phyloP scores from a whole-genome alignment of 805 yeast species.

The Nakazawaea populi region DNA sequence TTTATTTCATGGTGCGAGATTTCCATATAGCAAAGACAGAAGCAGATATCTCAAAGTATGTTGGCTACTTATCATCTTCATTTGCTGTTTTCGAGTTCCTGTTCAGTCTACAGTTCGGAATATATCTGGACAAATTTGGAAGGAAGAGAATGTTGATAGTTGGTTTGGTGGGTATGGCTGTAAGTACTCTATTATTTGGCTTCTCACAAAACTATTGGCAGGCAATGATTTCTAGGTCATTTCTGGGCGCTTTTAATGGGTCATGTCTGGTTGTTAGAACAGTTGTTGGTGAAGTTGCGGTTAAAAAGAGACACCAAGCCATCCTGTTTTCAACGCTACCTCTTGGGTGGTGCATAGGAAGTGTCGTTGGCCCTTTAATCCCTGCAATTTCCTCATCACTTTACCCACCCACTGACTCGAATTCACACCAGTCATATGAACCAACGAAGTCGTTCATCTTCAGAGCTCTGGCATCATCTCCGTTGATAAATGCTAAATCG shows the following conservation, averaged over 20 bases:
- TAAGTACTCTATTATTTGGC: conserved; percentile 44
- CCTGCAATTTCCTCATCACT: conserved; percentile 1
- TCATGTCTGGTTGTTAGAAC: conserved; percentile 61
- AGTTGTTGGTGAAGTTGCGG: conserved; percentile 56
- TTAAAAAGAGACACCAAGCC: conserved; percentile 54
- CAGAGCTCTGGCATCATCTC: background rate
- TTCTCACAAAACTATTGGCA: conserved; percentile 44
- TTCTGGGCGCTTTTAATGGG: conserved; percentile 56
- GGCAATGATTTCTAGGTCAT: conserved; percentile 48
- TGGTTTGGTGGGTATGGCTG: conserved; percentile 48
- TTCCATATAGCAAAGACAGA: conserved; percentile 45
- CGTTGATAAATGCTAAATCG: background rate
- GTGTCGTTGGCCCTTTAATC: conserved; percentile 51
- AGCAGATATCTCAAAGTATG: conserved; percentile 48
- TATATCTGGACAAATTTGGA: conserved; percentile 46
- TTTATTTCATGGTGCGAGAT: conserved; percentile 55
- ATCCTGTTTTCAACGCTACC: conserved; percentile 59
- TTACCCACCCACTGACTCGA: background rate
- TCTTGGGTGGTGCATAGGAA: conserved; percentile 53
- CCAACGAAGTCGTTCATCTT: background rate
- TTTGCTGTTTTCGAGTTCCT: conserved; percentile 58
- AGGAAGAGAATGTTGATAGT: conserved; percentile 46
- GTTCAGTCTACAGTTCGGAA: conserved; percentile 57
- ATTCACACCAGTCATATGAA: background rate
- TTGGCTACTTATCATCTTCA: conserved; percentile 55